Evolutionary conservation across 768 basidiomycete species (phyloP).

Genomic region (Agaricus sinodeliciosus): DNA sequence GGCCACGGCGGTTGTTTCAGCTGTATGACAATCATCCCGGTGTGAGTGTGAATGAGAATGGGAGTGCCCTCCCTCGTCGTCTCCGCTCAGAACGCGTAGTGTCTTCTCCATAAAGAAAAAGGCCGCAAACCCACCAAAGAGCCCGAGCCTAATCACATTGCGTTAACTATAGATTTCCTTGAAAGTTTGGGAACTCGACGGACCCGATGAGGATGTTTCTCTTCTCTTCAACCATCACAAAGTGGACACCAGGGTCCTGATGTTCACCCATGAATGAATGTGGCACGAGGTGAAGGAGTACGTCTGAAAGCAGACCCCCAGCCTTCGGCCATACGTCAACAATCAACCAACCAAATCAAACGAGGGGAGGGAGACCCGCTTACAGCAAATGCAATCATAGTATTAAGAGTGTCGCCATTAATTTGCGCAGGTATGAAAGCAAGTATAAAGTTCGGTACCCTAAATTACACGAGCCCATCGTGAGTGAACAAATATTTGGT

Average conservation of each 20-base stretch:
- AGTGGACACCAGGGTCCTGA: slow-evolving; percentile 62
- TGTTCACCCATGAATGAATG: slow-evolving; percentile 90
- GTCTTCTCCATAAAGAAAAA: slow-evolving; percentile 96
- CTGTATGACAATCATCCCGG: slow-evolving; percentile 3
- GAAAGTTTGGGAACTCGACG: slow-evolving; percentile 13
- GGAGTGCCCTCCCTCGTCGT: slow-evolving; percentile 47
- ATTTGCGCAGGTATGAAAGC: slow-evolving; percentile 91
- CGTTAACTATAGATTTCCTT: neutral
- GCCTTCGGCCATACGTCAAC: slow-evolving; percentile 39
- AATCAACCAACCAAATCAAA: neutral
- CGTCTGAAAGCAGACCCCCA: slow-evolving; percentile 88
- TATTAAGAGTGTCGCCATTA: slow-evolving; percentile 77
- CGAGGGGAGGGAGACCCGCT: slow-evolving; percentile 19
- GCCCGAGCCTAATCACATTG: slow-evolving; percentile 49
- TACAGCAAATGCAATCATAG: slow-evolving; percentile 92
- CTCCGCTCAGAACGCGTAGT: slow-evolving; percentile 69
- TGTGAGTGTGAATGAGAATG: slow-evolving; percentile 54
- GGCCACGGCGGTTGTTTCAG: slow-evolving; percentile 27
- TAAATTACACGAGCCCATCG: slow-evolving; percentile 21
- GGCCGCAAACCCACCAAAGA: slow-evolving; percentile 81
- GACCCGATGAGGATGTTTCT: slow-evolving; percentile 88
- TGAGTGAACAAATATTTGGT: neutral
- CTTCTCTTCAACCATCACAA: slow-evolving; percentile 86
- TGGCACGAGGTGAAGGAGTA: slow-evolving; percentile 87
- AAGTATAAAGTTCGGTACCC: slow-evolving; percentile 91